Evolutionary conservation across 768 basidiomycete species (phyloP).

Genomic region (Phylloporus sp.): DNA sequence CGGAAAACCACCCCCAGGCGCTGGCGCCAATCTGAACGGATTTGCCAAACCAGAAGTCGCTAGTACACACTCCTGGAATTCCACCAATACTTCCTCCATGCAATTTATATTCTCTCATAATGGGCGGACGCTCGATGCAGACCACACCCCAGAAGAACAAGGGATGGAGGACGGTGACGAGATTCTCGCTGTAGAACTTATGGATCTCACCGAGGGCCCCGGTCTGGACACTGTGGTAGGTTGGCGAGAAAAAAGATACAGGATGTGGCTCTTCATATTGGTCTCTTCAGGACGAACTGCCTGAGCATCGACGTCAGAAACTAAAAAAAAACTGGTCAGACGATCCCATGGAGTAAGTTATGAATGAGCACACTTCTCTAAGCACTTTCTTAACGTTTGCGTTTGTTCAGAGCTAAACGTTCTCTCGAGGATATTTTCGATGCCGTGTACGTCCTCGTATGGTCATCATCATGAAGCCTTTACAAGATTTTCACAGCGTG

Average conservation of each 20-base stretch:
- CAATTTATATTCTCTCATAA: conserved; percentile 85
- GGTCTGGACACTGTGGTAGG: conserved; percentile 60
- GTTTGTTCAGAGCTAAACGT: conserved; percentile 66
- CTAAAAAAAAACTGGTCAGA: conserved; percentile 81
- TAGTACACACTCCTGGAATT: conserved; percentile 39
- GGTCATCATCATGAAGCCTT: not conserved
- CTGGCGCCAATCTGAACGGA: conserved; percentile 40
- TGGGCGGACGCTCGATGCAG: conserved; percentile 71
- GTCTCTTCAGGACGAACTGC: conserved; percentile 55
- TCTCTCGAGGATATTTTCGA: conserved; percentile 83
- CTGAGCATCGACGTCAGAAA: conserved; percentile 59
- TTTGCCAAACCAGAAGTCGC: conserved; percentile 48
- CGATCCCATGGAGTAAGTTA: conserved; percentile 64
- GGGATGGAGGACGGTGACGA: conserved; percentile 88
- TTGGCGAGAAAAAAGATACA: conserved; percentile 4
- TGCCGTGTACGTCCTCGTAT: conserved; percentile 55
- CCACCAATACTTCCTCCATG: conserved; percentile 42
- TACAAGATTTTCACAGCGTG: conserved; percentile 43
- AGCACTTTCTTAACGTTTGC: not conserved
- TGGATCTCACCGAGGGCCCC: conserved; percentile 78
- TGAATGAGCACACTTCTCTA: conserved; percentile 2
- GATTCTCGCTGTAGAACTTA: conserved; percentile 83
- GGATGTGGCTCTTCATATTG: not conserved
- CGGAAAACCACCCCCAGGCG: conserved; percentile 25
- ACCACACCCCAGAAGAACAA: conserved; percentile 81